These are phyloP conservation scores for Nitzschia sp. DNA, from an alignment of 108 stramenopile species.

Conservation along the genomic window DNA sequence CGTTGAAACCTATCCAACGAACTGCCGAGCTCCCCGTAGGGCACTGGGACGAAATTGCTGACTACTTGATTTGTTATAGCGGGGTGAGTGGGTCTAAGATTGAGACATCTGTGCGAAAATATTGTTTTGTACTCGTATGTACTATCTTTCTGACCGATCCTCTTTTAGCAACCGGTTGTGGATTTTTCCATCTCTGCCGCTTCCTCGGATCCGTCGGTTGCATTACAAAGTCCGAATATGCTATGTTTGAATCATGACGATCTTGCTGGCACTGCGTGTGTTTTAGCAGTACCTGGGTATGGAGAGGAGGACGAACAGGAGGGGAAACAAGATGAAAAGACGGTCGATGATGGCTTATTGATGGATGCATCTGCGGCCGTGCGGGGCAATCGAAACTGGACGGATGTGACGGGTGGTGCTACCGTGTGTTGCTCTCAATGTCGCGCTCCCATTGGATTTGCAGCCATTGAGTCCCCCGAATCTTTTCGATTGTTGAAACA, in stretches of 20 bases:
- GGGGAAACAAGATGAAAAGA: constrained; percentile 11
- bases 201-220: constrained; percentile 29
- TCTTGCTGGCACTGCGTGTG: constrained; percentile 36
- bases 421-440: constrained; percentile 52
- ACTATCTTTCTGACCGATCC: constrained; percentile 1
- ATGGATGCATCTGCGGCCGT: constrained; percentile 17
- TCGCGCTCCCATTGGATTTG: constrained; percentile 67
- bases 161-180: constrained; percentile 33
- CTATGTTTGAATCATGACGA: constrained; percentile 60
- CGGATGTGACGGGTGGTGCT: constrained; percentile 41
- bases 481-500: constrained; percentile 78
- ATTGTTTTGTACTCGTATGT: too few species aligned
- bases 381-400: constrained; percentile 41
- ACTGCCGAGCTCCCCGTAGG: constrained; percentile 63
- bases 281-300: constrained; percentile 55
- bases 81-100: constrained; percentile 14
- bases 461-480: constrained; percentile 50
- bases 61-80: constrained; percentile 75
- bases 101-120: background rate
- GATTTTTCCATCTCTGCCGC: constrained; percentile 43
- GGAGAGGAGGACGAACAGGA: constrained; percentile 35
- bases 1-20: constrained; percentile 3
- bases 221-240: constrained; percentile 59
- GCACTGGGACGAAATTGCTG: constrained; percentile 84
- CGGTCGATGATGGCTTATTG: background rate